Evolutionary conservation across 2,329 filamentous ascomycete species (phyloP).

Genomic region (Arthrobotrys megalospora): DNA sequence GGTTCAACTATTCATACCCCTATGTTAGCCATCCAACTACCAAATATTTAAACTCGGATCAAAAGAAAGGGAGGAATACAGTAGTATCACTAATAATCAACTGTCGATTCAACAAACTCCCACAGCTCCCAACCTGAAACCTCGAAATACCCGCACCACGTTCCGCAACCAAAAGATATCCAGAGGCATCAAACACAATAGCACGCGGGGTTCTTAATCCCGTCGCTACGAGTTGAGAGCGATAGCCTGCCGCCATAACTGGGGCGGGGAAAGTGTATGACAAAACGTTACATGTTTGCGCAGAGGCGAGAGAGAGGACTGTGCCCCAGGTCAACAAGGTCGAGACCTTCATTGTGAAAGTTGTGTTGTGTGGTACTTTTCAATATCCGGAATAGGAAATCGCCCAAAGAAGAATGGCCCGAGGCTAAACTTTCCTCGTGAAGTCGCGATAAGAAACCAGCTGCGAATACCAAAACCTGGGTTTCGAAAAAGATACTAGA

Average conservation of each 20-base stretch:
- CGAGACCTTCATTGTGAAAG: conserved; percentile 54
- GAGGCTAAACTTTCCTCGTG: not conserved
- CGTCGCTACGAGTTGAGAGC: conserved; percentile 69
- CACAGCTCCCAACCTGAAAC: conserved; percentile 69
- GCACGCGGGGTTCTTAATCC: conserved; percentile 69
- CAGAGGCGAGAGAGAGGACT: conserved; percentile 25
- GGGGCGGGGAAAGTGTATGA: conserved; percentile 45
- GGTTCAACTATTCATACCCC: conserved; percentile 70
- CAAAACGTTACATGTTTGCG: conserved; percentile 51
- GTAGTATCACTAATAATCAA: conserved; percentile 55
- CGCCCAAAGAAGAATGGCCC: conserved; percentile 16
- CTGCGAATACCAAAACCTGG: not conserved
- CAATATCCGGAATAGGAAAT: not conserved
- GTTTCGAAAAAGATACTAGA: not conserved
- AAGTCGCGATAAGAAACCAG: not conserved
- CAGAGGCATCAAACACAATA: conserved; percentile 70
- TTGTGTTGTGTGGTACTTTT: conserved; percentile 46
- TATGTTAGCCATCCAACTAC: conserved; percentile 8
- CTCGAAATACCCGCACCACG: conserved; percentile 68
- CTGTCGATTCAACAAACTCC: conserved; percentile 60
- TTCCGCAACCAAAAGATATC: conserved; percentile 70
- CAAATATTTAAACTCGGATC: not conserved
- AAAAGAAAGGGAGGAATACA: conserved; percentile 11
- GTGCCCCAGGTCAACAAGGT: conserved; percentile 29
- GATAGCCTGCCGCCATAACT: conserved; percentile 67